phyloP scores from a whole-genome alignment of 495 filamentous ascomycete species.

The Xylaria grammica region DNA sequence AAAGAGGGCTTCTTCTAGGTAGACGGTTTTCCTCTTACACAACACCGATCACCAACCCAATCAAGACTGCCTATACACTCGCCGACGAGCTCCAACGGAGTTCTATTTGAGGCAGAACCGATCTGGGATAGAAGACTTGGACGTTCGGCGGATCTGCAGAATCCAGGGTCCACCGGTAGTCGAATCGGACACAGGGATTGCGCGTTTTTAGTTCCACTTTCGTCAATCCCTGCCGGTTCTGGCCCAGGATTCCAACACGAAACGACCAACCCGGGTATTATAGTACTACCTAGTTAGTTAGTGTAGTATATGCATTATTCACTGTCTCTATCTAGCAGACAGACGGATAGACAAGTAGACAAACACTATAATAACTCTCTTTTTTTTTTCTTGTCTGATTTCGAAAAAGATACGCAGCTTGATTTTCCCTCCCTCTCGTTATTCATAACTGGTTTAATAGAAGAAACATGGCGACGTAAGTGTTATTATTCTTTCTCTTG shows the following conservation, averaged over 20 bases:
- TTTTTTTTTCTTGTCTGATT: too few relatives aligned
- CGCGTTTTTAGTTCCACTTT: constrained; percentile 2
- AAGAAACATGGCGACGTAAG: constrained; percentile 23
- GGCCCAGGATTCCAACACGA: background rate
- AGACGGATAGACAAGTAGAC: too few relatives aligned
- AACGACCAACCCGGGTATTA: background rate
- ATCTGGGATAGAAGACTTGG: background rate
- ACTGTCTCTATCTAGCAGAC: too few relatives aligned
- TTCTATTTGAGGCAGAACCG: constrained; percentile 15
- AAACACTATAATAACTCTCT: too few relatives aligned
- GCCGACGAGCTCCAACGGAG: background rate
- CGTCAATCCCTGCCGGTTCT: background rate
- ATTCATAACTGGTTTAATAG: background rate
- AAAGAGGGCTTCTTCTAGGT: too few relatives aligned
- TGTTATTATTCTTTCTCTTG: background rate
- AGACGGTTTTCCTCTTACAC: constrained; percentile 13
- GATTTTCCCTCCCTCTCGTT: background rate
- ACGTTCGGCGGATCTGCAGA: background rate
- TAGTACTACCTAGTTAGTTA: background rate
- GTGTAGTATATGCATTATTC: too few relatives aligned
- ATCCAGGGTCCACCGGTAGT: background rate
- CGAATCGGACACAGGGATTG: background rate
- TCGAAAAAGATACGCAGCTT: background rate
- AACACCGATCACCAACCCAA: background rate
- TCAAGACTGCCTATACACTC: background rate